Percentiles rank a stretch among this genome's conserved stretches.
Conservation (phyloP, 805 yeast genomes). For the Teunomyces pallodes region DNA sequence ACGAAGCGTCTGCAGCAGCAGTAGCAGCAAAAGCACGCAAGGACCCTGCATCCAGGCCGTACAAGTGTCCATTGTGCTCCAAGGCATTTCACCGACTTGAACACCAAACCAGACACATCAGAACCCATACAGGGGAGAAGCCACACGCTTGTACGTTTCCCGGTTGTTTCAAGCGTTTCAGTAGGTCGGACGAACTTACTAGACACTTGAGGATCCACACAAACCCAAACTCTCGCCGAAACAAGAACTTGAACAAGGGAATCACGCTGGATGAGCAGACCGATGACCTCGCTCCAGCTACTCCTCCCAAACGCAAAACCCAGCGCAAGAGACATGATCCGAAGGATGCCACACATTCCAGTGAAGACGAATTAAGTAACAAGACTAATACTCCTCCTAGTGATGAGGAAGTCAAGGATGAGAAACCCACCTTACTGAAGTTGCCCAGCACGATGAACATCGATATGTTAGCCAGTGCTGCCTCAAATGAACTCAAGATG, state of each 20-base stretch:
- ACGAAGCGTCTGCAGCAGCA: not conserved
- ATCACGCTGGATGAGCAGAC: not conserved
- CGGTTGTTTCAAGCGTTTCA: slow-evolving; percentile 78
- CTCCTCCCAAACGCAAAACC: not conserved
- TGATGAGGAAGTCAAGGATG: slow-evolving; percentile 3
- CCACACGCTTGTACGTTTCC: slow-evolving; percentile 84
- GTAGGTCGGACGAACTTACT: slow-evolving; percentile 81
- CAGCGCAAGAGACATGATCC: not conserved
- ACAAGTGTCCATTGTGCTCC: slow-evolving; percentile 78
- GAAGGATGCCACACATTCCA: not conserved
- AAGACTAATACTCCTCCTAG: slow-evolving; percentile 3
- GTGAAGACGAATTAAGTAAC: slow-evolving; percentile 4
- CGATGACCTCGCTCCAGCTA: slow-evolving; percentile 1
- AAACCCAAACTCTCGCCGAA: slow-evolving; percentile 48
- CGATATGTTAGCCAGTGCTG: slow-evolving; percentile 53
- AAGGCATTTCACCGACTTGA: slow-evolving; percentile 86
- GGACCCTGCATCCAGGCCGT: slow-evolving; percentile 52
- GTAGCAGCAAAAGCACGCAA: slow-evolving; percentile 6
- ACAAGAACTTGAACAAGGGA: slow-evolving; percentile 25
- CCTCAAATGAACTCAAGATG: slow-evolving; percentile 50
- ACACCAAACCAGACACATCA: slow-evolving; percentile 86
- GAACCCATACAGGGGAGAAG: slow-evolving; percentile 93
- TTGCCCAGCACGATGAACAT: slow-evolving; percentile 35
- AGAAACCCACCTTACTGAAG: not conserved
- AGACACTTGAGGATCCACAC: slow-evolving; percentile 81